Evolutionary conservation across 2,329 filamentous ascomycete species (phyloP), one percentile per base, ranked within the genome.

Genomic region (Fusarium sp.): DNA sequence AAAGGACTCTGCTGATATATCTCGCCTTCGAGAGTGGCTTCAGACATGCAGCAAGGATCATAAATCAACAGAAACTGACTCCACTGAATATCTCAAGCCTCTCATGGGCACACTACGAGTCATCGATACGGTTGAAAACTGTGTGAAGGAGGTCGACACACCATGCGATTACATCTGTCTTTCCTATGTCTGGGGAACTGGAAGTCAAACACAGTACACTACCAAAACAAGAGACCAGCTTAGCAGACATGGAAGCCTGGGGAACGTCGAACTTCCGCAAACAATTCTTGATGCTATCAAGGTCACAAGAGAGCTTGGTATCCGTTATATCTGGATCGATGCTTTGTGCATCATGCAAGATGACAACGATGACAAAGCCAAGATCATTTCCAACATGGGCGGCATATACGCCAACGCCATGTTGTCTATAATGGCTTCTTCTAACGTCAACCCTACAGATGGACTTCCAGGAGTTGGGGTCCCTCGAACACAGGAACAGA

Each of bases 271-370:
- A 10, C 50, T 72, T 21, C 69, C 70, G 1, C 69, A 72, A 9
- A 72, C 70, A 0, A 72, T 72, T 6, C 2, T 57, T 16, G 70
- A 72, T 21, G 60, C 70, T 6, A 69, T 72, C 15, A 28, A 35
- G 11, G 64, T 72, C 9, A 56, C 56, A 1, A 53, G 4, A 6
- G 33, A 68, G 5, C 54, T 66, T 1, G 69, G 52, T 3, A n/a
- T 69, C 3, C 69, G 70, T 0, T 72, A 72, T 2, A 46, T 72
- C 23, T 72, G 70, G 70, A 56, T 72, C 5, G 70, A 72, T 16
- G 64, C 69, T 2, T 16, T 72, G 1, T 72, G 64, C 9, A 72
- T 72, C 21, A 40, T 9, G 11, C 69, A 72, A 38, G 64, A 72
- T 37, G 56, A 72, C 10, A 23, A 54, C 7, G 33, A 61, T 3